phyloP scores from a whole-genome alignment of 2,329 filamentous ascomycete species.

The Penicillium vulpinum region DNA sequence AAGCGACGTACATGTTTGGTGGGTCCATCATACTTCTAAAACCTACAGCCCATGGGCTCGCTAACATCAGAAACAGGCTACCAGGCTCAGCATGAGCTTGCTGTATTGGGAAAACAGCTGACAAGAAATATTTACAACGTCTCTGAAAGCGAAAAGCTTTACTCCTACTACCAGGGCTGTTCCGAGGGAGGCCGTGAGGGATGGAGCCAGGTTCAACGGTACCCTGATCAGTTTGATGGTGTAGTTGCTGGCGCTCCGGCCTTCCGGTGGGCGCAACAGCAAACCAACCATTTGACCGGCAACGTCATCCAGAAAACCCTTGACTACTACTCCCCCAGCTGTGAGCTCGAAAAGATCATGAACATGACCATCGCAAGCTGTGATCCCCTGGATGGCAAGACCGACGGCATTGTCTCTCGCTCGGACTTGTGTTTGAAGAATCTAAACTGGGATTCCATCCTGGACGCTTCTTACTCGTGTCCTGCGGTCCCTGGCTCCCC shows the following conservation, averaged over 20 bases:
- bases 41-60: neutral
- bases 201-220: slow-evolving; percentile 50
- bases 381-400: slow-evolving; percentile 54
- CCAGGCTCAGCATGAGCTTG: slow-evolving; percentile 52
- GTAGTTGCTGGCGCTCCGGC: slow-evolving; percentile 47
- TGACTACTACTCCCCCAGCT: slow-evolving; percentile 43
- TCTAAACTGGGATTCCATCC: slow-evolving; percentile 45
- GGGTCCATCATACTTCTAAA: neutral
- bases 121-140: slow-evolving; percentile 42
- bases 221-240: slow-evolving; percentile 48
- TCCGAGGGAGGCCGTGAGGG: slow-evolving; percentile 55
- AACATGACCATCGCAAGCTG: slow-evolving; percentile 55
- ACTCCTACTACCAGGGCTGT: slow-evolving; percentile 54
- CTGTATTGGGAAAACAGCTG: slow-evolving; percentile 45
- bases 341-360: slow-evolving; percentile 53
- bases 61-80: slow-evolving; percentile 30
- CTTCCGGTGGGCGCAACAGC: slow-evolving; percentile 44
- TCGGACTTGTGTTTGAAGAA: slow-evolving; percentile 48
- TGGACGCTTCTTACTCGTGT: slow-evolving; percentile 49
- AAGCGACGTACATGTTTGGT: slow-evolving; percentile 52
- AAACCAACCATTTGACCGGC: slow-evolving; percentile 42
- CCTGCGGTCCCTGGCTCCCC: slow-evolving; percentile 25
- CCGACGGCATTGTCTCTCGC: slow-evolving; percentile 54
- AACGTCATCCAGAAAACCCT: slow-evolving; percentile 40
- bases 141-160: slow-evolving; percentile 12